A percentile compares a stretch with the other conserved stretches of the same genome.
Conservation (phyloP, 2,329 filamentous ascomycete genomes). For the Fusarium sp. region DNA sequence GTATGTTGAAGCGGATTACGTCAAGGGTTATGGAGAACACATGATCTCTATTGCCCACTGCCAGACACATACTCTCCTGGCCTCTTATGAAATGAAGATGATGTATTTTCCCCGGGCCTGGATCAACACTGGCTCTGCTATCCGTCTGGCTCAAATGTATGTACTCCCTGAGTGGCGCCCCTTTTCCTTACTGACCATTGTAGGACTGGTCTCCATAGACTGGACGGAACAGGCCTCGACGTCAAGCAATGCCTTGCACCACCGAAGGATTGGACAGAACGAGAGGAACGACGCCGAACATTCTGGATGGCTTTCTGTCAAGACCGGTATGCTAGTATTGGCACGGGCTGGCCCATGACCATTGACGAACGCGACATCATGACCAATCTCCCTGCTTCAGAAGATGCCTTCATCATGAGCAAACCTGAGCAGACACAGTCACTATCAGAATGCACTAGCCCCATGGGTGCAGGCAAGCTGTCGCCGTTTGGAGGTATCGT, state of each 20-base stretch:
- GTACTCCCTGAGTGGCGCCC: slow-evolving; percentile 34
- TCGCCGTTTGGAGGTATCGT: slow-evolving; percentile 83
- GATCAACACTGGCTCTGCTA: slow-evolving; percentile 86
- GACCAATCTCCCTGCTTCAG: slow-evolving; percentile 84
- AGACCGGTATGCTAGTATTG: slow-evolving; percentile 93
- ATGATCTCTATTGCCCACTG: slow-evolving; percentile 88
- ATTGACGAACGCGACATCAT: slow-evolving; percentile 92
- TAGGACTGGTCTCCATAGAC: slow-evolving; percentile 90
- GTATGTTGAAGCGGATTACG: slow-evolving; percentile 88
- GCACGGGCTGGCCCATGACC: slow-evolving; percentile 96
- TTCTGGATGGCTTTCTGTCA: slow-evolving; percentile 96
- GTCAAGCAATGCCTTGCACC: slow-evolving; percentile 92
- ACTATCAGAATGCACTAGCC: slow-evolving; percentile 74
- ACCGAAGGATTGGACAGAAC: slow-evolving; percentile 91
- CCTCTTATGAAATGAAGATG: slow-evolving; percentile 92
- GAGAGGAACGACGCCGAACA: slow-evolving; percentile 87
- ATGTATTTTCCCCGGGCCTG: slow-evolving; percentile 98
- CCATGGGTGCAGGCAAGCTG: slow-evolving; percentile 77
- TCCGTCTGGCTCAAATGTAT: slow-evolving; percentile 85
- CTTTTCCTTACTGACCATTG: slow-evolving; percentile 42
- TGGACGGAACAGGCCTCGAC: slow-evolving; percentile 84
- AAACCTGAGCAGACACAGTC: slow-evolving; percentile 77
- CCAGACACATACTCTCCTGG: slow-evolving; percentile 83
- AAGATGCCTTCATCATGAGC: slow-evolving; percentile 86
- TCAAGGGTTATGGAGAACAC: slow-evolving; percentile 90